These are phyloP conservation scores for Stachybotrys elegans DNA, from an alignment of 2,329 filamentous ascomycete species.

Conservation along the genomic window DNA sequence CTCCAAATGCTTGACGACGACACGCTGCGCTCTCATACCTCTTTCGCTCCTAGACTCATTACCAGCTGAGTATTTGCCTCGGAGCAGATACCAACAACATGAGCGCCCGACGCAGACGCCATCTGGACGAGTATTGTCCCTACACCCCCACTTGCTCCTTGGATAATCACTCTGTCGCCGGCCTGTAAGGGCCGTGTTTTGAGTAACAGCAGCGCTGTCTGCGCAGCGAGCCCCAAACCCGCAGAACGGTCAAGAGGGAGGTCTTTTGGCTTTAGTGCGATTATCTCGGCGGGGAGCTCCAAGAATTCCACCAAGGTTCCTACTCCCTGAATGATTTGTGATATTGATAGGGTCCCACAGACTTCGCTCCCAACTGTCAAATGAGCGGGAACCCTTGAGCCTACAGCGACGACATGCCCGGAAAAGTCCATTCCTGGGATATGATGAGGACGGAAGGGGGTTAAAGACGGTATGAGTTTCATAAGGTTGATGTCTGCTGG, in stretches of 20 bases:
- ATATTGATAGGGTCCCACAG: background rate
- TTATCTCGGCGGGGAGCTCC: background rate
- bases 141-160: background rate
- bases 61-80: background rate
- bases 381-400: background rate
- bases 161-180: background rate
- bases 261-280: background rate
- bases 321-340: background rate
- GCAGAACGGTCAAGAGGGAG: background rate
- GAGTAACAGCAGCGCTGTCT: background rate
- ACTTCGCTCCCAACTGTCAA: background rate
- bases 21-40: background rate
- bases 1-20: background rate
- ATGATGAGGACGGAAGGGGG: background rate
- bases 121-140: background rate
- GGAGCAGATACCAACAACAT: slow-evolving; percentile 1
- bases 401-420: background rate
- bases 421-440: background rate
- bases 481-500: background rate
- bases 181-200: background rate
- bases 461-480: background rate
- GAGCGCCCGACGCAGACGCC: background rate
- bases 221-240: background rate
- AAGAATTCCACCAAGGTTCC: background rate
- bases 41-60: background rate